Evolutionary conservation across 495 filamentous ascomycete species (phyloP).

Genomic region (Melanomma pulvis-pyrius): DNA sequence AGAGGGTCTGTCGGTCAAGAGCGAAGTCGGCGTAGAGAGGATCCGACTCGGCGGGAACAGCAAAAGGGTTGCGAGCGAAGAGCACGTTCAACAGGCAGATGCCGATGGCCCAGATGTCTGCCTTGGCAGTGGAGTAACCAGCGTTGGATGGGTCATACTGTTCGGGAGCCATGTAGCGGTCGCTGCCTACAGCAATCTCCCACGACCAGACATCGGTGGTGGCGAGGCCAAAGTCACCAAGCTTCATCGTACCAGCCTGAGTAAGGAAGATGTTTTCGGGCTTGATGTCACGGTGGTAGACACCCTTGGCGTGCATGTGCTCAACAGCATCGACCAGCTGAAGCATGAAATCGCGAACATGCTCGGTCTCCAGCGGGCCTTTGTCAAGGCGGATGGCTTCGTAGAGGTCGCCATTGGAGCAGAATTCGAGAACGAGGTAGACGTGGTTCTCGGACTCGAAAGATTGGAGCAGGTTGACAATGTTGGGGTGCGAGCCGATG

Average conservation of each 20-base stretch:
- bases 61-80: conserved; percentile 94
- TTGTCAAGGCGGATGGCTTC: conserved; percentile 88
- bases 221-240: conserved; percentile 93
- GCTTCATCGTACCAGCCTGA: conserved; percentile 84
- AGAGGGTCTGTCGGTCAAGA: conserved; percentile 88
- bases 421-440: conserved; percentile 94
- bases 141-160: conserved; percentile 84
- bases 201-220: conserved; percentile 84
- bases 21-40: conserved; percentile 89
- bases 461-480: conserved; percentile 88
- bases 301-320: conserved; percentile 84
- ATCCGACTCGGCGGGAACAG: conserved; percentile 80
- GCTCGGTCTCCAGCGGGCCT: conserved; percentile 90
- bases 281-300: conserved; percentile 99
- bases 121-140: conserved; percentile 91
- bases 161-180: conserved; percentile 98
- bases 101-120: conserved; percentile 95
- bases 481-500: conserved; percentile 80
- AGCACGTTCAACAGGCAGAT: conserved; percentile 95
- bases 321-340: conserved; percentile 88
- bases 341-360: conserved; percentile 96
- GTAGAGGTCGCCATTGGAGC: conserved; percentile 94
- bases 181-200: conserved; percentile 91
- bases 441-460: conserved; percentile 90
- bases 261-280: conserved; percentile 98